Conservation (phyloP, 78 protist genomes). For the Planoprotostelium fungivorum region DNA sequence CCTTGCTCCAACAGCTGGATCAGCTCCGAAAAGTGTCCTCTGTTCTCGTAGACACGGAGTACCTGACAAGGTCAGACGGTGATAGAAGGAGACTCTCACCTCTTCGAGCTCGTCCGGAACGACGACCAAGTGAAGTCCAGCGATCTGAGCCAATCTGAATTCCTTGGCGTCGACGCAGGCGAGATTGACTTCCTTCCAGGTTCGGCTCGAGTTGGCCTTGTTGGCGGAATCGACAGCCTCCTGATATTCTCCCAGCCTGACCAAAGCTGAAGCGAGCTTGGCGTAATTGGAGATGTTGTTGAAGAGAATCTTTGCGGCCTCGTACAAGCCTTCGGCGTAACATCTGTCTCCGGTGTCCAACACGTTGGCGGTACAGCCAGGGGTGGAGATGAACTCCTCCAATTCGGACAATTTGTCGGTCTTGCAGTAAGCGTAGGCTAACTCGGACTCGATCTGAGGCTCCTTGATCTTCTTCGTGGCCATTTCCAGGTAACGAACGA, state of each 20-base stretch:
- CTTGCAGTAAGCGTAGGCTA: slow-evolving; percentile 92
- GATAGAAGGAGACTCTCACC: not conserved
- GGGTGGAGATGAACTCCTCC: slow-evolving; percentile 94
- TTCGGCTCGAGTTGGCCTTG: slow-evolving; percentile 91
- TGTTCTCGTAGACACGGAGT: slow-evolving; percentile 78
- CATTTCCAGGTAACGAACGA: slow-evolving; percentile 90
- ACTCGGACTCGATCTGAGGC: slow-evolving; percentile 91
- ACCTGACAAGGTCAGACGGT: not conserved
- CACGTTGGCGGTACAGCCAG: slow-evolving; percentile 78
- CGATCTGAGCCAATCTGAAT: slow-evolving; percentile 96
- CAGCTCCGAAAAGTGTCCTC: slow-evolving; percentile 91
- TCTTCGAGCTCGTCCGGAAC: slow-evolving; percentile 94
- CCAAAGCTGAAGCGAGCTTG: slow-evolving; percentile 90
- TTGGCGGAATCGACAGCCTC: slow-evolving; percentile 99
- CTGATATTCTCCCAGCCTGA: slow-evolving; percentile 81
- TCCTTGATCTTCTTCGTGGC: slow-evolving; percentile 82
- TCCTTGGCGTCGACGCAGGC: slow-evolving; percentile 96
- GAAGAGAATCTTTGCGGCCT: slow-evolving; percentile 95
- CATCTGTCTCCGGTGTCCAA: slow-evolving; percentile 95
- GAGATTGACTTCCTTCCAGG: slow-evolving; percentile 96
- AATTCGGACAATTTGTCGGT: slow-evolving; percentile 91
- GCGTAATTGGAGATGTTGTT: slow-evolving; percentile 85
- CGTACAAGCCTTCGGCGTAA: slow-evolving; percentile 87
- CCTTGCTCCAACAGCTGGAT: slow-evolving; percentile 90
- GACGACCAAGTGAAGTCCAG: slow-evolving; percentile 94